Evolutionary conservation across 2,329 filamentous ascomycete genomes (phyloP).

Genomic region (Claviceps sp.): DNA sequence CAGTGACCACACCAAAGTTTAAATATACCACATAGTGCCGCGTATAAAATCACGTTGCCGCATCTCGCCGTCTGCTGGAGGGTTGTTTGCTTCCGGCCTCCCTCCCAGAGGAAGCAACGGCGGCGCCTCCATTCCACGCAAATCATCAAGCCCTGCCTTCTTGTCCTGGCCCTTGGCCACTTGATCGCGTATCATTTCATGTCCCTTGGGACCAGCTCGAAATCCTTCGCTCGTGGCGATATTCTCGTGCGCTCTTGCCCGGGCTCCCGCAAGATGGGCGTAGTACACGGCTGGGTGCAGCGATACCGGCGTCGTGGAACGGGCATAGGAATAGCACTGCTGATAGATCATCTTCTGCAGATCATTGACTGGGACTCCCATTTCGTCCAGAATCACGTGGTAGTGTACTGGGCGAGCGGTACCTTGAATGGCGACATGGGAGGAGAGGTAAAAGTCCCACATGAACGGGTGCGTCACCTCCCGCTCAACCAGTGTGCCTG

Average conservation of each 20-base stretch:
- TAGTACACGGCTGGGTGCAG: conserved; percentile 89
- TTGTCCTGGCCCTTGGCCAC: conserved; percentile 23
- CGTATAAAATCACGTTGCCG: conserved; percentile 23
- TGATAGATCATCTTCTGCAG: conserved; percentile 87
- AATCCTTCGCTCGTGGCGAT: conserved; percentile 30
- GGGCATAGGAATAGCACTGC: conserved; percentile 84
- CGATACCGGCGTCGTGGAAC: conserved; percentile 86
- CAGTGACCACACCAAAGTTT: neutral
- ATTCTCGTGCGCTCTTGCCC: conserved; percentile 63
- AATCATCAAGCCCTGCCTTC: conserved; percentile 9
- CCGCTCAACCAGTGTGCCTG: conserved; percentile 75
- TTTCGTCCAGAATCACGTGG: conserved; percentile 76
- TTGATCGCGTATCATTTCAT: conserved; percentile 24
- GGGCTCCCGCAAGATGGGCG: conserved; percentile 74
- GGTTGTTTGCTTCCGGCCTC: conserved; percentile 7
- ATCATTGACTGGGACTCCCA: conserved; percentile 49
- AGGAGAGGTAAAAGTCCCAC: conserved; percentile 67
- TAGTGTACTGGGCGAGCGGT: conserved; percentile 90
- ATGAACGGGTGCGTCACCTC: conserved; percentile 87
- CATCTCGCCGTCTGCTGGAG: conserved; percentile 16
- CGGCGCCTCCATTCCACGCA: conserved; percentile 15
- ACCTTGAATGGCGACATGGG: conserved; percentile 70
- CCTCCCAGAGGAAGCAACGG: conserved; percentile 20
- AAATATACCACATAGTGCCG: conserved; percentile 33
- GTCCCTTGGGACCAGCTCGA: conserved; percentile 29